phyloP scores from a whole-genome alignment of 1,139 yeast species.

The Debaryomyces sp. region DNA sequence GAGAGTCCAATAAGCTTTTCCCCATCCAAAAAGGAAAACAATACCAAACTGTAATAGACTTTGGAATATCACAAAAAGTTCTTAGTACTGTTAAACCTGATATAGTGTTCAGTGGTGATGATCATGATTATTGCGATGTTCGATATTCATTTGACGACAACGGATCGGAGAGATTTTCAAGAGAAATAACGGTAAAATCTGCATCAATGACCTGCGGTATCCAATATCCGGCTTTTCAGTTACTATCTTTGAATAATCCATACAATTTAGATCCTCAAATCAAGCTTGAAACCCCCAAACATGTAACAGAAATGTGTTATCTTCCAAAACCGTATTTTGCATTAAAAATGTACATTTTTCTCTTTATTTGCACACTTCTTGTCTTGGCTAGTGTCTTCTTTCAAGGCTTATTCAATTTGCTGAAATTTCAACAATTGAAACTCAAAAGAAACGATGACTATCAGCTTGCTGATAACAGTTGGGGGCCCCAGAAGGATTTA shows the following conservation, averaged over 20 bases:
- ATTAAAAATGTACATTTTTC: conserved; percentile 37
- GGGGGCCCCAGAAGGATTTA: conserved; percentile 9
- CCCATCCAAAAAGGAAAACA: conserved; percentile 71
- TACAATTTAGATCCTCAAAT: conserved; percentile 16
- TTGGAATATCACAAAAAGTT: conserved; percentile 58
- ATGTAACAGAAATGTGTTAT: conserved; percentile 62
- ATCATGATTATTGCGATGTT: conserved; percentile 91
- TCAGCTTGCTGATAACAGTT: conserved; percentile 2
- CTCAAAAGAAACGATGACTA: conserved; percentile 4
- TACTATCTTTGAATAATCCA: conserved; percentile 68
- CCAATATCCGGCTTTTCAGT: conserved; percentile 78
- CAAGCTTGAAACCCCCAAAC: conserved; percentile 10
- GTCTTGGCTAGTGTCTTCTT: not conserved
- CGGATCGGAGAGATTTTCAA: conserved; percentile 41
- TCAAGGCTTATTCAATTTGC: not conserved
- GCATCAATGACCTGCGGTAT: conserved; percentile 95
- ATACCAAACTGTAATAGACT: conserved; percentile 56
- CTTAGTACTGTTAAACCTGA: conserved; percentile 62
- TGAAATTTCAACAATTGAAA: conserved; percentile 1
- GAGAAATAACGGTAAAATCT: conserved; percentile 86
- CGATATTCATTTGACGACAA: conserved; percentile 51
- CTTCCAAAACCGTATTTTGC: conserved; percentile 72
- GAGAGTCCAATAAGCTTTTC: conserved; percentile 58
- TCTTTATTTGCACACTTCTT: conserved; percentile 12
- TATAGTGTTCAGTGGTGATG: conserved; percentile 87